These are phyloP conservation scores for Pleurozium schreberi DNA, from an alignment of 225 moss, liverwort and hornwort genomes.

Conservation along the genomic window DNA sequence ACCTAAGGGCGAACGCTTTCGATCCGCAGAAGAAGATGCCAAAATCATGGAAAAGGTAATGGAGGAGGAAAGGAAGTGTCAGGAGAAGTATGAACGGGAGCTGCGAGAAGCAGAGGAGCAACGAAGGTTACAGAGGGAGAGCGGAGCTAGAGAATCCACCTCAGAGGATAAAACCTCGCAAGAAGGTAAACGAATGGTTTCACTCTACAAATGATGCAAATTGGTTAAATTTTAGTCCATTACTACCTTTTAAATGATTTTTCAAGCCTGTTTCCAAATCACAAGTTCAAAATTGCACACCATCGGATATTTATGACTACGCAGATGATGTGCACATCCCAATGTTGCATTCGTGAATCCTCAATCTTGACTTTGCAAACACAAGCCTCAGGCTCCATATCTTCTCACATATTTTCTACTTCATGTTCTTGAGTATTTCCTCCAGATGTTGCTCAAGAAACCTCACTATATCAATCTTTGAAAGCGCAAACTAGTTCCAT, in stretches of 20 bases:
- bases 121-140: not conserved
- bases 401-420: not conserved
- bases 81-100: constrained; percentile 29
- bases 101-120: constrained; percentile 14
- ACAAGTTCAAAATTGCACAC: not conserved
- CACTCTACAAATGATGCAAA: not conserved
- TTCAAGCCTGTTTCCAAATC: not conserved
- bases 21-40: constrained; percentile 20
- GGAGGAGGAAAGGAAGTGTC: constrained; percentile 31
- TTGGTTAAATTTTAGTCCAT: not conserved
- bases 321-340: not conserved
- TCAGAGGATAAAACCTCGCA: not conserved
- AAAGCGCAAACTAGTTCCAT: constrained; percentile 3
- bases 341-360: not conserved
- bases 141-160: not conserved
- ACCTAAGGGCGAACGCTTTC: not conserved
- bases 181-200: not conserved
- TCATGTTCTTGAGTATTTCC: not conserved
- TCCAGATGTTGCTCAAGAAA: not conserved
- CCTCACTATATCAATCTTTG: constrained; percentile 10
- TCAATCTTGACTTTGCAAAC: not conserved
- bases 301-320: not conserved
- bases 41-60: constrained; percentile 19
- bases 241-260: not conserved
- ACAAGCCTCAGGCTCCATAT: not conserved